Percentiles rank a stretch among this genome's conserved stretches.
phyloP scores from a whole-genome alignment of 306 rosid genomes.

The Castanopsis chinensis region DNA sequence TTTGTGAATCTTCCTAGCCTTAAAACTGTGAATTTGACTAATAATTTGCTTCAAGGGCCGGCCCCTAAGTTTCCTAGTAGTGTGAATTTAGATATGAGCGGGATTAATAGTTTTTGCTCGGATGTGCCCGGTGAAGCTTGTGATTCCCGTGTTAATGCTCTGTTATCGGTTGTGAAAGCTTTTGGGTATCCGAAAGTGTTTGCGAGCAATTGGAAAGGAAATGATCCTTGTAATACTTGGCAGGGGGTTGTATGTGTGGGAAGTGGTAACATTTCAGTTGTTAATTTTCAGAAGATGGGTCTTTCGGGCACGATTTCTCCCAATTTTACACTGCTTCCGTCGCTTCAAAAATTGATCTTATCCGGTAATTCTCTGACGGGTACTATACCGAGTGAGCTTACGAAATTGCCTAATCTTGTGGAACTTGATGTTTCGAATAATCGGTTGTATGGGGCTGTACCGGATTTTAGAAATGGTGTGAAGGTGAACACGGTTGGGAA shows the following conservation, averaged over 20 bases:
- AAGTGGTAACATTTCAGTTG: conserved; percentile 28
- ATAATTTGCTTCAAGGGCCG: conserved; percentile 77
- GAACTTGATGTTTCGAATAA: conserved; percentile 64
- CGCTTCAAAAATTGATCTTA: conserved; percentile 43
- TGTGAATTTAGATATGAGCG: conserved; percentile 38
- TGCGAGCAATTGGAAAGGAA: conserved; percentile 62
- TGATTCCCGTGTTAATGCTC: conserved; percentile 43
- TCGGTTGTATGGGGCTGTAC: conserved; percentile 50
- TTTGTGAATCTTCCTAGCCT: conserved; percentile 35
- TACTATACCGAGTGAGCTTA: conserved; percentile 61
- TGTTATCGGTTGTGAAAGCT: conserved; percentile 44
- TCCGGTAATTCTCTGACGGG: conserved; percentile 48
- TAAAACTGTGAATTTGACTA: conserved; percentile 50
- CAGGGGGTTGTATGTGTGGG: conserved; percentile 43
- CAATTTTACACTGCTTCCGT: conserved; percentile 37
- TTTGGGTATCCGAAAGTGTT: conserved; percentile 58
- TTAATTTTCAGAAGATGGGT: conserved; percentile 59
- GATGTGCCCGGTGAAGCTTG: conserved; percentile 38
- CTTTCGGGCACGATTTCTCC: conserved; percentile 69
- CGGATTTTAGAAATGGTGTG: conserved; percentile 40
- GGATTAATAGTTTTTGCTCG: conserved; percentile 52
- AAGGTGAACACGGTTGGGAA: conserved; percentile 44
- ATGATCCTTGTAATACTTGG: conserved; percentile 75
- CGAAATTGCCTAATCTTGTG: conserved; percentile 35
- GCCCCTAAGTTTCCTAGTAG: conserved; percentile 40